These are phyloP conservation scores for Penicillium sp. DNA, from an alignment of 2,329 filamentous ascomycete species.

Conservation along the genomic window DNA sequence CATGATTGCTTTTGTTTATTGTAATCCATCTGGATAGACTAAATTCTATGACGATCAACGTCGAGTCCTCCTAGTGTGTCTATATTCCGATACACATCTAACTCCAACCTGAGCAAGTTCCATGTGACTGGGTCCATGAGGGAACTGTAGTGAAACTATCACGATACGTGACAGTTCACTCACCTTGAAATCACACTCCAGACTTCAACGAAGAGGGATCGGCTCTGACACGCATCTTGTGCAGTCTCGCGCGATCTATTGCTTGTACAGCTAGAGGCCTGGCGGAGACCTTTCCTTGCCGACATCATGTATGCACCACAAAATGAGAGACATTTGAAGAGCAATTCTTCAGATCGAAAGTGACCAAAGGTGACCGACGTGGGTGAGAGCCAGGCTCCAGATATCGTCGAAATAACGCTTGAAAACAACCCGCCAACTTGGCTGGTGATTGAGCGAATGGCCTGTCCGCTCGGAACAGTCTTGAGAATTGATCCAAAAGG, in stretches of 20 bases:
- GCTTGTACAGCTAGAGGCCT: background rate
- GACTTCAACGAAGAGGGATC: background rate
- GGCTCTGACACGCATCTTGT: background rate
- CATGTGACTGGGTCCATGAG: background rate
- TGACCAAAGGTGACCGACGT: background rate
- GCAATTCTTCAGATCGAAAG: slow-evolving; percentile 4
- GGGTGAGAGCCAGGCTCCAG: slow-evolving; percentile 10
- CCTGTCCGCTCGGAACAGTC: background rate
- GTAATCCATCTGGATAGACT: background rate
- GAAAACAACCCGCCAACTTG: slow-evolving; percentile 9
- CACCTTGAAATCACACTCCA: background rate
- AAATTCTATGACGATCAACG: background rate
- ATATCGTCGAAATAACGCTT: slow-evolving; percentile 5
- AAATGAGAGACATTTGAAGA: slow-evolving; percentile 13
- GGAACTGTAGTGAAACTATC: background rate
- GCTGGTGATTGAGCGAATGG: slow-evolving; percentile 1
- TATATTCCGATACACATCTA: background rate
- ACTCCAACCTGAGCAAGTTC: too few relatives aligned
- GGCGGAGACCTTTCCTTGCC: slow-evolving; percentile 11
- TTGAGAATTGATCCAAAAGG: background rate
- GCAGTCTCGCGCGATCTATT: background rate
- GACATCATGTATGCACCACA: slow-evolving; percentile 14
- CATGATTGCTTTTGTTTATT: background rate
- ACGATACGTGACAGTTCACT: background rate
- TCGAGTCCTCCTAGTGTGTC: background rate